Evolutionary conservation across 495 filamentous ascomycete genomes (phyloP), one percentile per base, ranked within the genome.

Genomic region (Aspergillus incahuasiensis): DNA sequence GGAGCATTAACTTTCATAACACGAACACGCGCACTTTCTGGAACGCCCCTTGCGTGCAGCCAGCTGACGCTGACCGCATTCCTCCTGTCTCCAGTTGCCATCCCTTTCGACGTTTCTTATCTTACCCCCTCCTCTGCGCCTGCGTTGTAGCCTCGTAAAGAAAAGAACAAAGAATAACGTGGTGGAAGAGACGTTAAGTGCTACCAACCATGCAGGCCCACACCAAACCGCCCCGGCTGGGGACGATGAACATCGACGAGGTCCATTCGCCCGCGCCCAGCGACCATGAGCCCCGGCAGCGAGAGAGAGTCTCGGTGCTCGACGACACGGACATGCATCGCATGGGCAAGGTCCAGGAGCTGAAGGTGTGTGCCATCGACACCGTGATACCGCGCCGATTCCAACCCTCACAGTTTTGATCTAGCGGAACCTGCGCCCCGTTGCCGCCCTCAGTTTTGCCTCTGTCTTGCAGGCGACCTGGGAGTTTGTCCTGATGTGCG

Each of bases 381-480:
- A 5, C 8, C 15, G 12, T 41, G 21, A 28, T 21, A 38, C 11
- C 13, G n/a, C 5, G 3, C 21, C 38, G n/a, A 40, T 18, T 54
- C 61, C 51, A 65, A 50, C 55, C 20, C 13, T 50, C 19, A 22
- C 24, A 22, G 16, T 11, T 1, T 40, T 38, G 7, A 39, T 2
- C 12, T 48, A 74, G 69, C 66, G 77, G 49, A 77, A 75, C 43
- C 76, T 78, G 57, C 66, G 68, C 8, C 77, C 77, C 32, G 59
- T 74, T 6, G 75, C 77, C 0, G 78, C 78, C 13, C 56, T 79
- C 8, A 72, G 74, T 7, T 79, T 78, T 57, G 72, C 72, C 20
- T 75, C 72, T 15, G 75, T 75, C 1, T 56, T 80, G 24, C 74
- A 78, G 65, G 70, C 72, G 5, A 76, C 73, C 15, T 80, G 76